A percentile compares a stretch with the other conserved stretches of the same genome.
Conservation (phyloP, 1,284 basidiomycete species). For the Earliella scabrosa region DNA sequence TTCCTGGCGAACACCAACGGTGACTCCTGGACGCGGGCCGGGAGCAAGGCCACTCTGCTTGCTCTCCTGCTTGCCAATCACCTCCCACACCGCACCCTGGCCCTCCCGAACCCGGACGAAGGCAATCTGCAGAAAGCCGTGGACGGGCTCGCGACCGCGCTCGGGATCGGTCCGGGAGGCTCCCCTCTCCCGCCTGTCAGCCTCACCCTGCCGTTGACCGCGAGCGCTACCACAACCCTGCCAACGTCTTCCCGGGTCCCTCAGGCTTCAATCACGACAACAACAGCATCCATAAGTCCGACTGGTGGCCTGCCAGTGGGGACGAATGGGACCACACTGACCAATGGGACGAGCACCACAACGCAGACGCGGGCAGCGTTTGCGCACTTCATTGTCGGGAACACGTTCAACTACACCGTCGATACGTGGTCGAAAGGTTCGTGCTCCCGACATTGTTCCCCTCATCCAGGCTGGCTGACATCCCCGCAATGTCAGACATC, state of each 20-base stretch:
- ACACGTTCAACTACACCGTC: conserved; percentile 42
- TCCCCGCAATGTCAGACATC: conserved; percentile 36
- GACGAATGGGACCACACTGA: background rate
- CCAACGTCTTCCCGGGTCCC: too few species aligned
- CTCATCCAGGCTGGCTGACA: background rate
- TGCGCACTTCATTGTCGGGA: conserved; percentile 44
- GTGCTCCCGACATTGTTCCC: background rate
- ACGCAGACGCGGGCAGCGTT: conserved; percentile 23
- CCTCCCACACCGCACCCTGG: background rate
- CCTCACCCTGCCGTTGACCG: background rate
- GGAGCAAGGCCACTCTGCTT: conserved; percentile 8
- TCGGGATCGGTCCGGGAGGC: conserved; percentile 8
- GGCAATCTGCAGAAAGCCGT: background rate
- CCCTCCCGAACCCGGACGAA: background rate
- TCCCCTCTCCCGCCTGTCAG: background rate
- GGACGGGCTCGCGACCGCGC: conserved; percentile 7
- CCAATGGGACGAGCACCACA: background rate
- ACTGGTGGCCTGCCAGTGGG: background rate
- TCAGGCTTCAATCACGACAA: background rate
- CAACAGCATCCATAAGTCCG: background rate
- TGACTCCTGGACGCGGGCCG: background rate
- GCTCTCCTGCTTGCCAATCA: background rate
- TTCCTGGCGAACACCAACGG: background rate
- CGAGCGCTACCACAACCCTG: background rate
- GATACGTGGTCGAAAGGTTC: conserved; percentile 42